Percentiles rank a stretch among this genome's conserved stretches.
Conservation (phyloP, 2,329 filamentous ascomycete genomes). For the Penicillium frequentans region DNA sequence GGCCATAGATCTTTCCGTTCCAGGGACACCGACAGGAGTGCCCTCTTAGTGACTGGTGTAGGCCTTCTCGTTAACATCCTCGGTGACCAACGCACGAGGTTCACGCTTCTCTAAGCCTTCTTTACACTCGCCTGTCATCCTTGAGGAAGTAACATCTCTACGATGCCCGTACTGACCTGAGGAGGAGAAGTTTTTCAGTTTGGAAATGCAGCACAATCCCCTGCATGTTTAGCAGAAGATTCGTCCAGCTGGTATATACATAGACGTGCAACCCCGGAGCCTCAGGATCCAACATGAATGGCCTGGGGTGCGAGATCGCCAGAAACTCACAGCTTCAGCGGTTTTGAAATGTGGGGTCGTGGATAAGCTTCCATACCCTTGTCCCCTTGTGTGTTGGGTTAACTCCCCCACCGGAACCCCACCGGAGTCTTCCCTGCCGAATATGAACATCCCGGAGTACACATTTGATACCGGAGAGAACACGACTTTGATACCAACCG, state of each 20-base stretch:
- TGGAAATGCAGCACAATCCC: background rate
- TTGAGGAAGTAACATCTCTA: conserved; percentile 36
- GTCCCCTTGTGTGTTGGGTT: background rate
- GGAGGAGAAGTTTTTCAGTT: background rate
- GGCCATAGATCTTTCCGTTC: background rate
- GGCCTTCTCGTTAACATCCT: background rate
- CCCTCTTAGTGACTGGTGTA: conserved; percentile 6
- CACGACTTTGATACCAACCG: background rate
- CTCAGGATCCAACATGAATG: conserved; percentile 8
- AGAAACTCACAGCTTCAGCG: background rate
- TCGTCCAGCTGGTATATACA: background rate
- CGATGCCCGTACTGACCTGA: conserved; percentile 13
- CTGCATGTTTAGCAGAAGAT: background rate
- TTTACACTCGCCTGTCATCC: conserved; percentile 40
- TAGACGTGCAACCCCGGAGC: background rate
- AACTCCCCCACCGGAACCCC: conserved; percentile 15
- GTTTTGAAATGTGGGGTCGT: background rate
- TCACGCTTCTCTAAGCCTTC: conserved; percentile 27
- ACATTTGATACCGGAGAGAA: background rate
- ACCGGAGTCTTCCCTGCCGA: conserved; percentile 12
- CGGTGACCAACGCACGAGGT: conserved; percentile 6
- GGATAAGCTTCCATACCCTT: background rate
- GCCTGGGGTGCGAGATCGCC: background rate
- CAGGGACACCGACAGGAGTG: background rate
- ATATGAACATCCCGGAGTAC: background rate